Percentiles rank a stretch among this genome's conserved stretches.
These are phyloP conservation scores for Pterocarpus santalinus DNA, from an alignment of 306 rosid genomes.

Conservation along the genomic window DNA sequence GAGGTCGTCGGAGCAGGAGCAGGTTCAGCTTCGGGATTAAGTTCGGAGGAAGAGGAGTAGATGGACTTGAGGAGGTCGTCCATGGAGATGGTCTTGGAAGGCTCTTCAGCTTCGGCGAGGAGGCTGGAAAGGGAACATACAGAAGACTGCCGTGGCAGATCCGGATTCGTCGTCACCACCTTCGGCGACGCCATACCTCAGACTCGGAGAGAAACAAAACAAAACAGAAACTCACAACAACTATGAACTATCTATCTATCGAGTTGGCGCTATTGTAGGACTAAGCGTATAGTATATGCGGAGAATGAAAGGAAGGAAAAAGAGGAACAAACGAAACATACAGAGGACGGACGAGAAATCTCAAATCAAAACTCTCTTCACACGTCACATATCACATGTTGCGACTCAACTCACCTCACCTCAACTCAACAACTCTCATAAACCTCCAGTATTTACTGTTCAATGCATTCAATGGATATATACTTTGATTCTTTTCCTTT, in stretches of 20 bases:
- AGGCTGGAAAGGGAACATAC: constrained; percentile 66
- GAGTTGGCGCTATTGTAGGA: neutral
- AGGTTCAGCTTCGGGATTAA: neutral
- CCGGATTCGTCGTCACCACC: constrained; percentile 68
- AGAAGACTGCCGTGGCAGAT: constrained; percentile 75
- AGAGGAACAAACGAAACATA: too few relatives aligned
- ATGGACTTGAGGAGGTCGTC: constrained; percentile 68
- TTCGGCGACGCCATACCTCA: constrained; percentile 73
- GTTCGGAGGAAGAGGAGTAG: constrained; percentile 45
- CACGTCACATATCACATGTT: neutral
- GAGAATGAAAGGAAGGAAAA: too few relatives aligned
- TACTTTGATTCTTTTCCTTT: neutral
- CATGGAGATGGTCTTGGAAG: constrained; percentile 58
- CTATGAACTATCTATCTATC: neutral
- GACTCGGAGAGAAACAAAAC: too few relatives aligned
- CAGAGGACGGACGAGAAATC: too few relatives aligned
- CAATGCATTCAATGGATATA: neutral
- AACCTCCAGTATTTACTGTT: neutral
- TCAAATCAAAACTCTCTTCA: too few relatives aligned
- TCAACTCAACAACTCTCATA: neutral
- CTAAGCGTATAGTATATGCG: too few relatives aligned
- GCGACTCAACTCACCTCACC: neutral
- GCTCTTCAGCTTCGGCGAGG: constrained; percentile 54
- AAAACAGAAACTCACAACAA: neutral
- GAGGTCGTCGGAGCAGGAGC: too few relatives aligned